Conservation (phyloP, 2,329 filamentous ascomycete species). For the Bipolaris sorokiniana region DNA sequence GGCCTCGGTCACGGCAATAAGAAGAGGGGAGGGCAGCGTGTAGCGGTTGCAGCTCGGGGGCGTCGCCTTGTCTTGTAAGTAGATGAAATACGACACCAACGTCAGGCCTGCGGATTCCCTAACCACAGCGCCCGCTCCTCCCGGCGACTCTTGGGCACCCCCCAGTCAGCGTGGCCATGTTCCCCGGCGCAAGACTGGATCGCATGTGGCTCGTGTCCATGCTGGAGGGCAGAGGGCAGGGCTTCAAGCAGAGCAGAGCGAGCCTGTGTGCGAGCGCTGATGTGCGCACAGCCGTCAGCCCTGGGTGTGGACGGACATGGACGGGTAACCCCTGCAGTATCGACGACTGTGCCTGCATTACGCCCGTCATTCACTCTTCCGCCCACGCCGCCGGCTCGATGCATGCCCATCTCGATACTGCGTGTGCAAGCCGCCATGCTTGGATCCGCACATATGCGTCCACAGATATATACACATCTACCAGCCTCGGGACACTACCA, state of each 20-base stretch:
- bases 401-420: no score
- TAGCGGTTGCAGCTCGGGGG: neutral
- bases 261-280: neutral
- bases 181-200: constrained; percentile 6
- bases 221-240: no score
- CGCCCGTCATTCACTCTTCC: neutral
- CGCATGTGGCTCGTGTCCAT: constrained; percentile 3
- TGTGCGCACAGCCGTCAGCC: neutral
- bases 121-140: neutral
- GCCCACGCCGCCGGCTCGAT: neutral
- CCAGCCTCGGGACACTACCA: no score
- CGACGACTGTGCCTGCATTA: constrained; percentile 9
- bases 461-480: neutral
- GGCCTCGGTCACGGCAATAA: neutral
- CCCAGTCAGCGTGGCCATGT: constrained; percentile 1
- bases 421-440: no score
- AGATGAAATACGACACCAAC: constrained; percentile 5
- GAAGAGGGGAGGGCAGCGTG: neutral
- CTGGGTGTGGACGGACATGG: neutral
- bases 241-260: no score
- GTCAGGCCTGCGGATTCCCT: neutral
- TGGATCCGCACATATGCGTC: neutral
- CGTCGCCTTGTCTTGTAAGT: constrained; percentile 21
- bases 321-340: constrained; percentile 4
- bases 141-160: constrained; percentile 10